These are phyloP conservation scores for Podaxis sp. DNA, from an alignment of 768 basidiomycete genomes.

Conservation along the genomic window DNA sequence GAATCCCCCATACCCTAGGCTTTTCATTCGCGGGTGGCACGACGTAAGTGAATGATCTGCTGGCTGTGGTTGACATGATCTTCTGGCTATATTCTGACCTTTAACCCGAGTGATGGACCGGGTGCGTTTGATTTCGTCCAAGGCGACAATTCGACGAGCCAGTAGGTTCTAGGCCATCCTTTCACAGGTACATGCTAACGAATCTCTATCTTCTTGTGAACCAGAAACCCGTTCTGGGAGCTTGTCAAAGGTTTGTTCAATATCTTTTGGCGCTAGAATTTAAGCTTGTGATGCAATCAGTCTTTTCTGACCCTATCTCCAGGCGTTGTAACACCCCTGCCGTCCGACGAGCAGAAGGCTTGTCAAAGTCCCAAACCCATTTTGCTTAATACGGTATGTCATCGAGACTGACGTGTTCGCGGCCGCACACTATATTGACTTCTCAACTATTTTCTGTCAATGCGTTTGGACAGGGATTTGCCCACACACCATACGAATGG, in stretches of 20 bases:
- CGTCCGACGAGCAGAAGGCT: slow-evolving; percentile 57
- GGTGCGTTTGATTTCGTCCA: slow-evolving; percentile 79
- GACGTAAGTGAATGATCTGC: slow-evolving; percentile 46
- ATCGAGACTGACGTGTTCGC: slow-evolving; percentile 1
- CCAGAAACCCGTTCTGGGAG: slow-evolving; percentile 79
- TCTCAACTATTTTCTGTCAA: slow-evolving; percentile 17
- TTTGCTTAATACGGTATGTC: slow-evolving; percentile 65
- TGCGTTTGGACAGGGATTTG: slow-evolving; percentile 49
- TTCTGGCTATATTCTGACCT: slow-evolving; percentile 5
- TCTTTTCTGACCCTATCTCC: slow-evolving; percentile 12
- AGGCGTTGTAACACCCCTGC: slow-evolving; percentile 67
- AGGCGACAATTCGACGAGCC: slow-evolving; percentile 60
- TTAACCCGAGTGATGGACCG: slow-evolving; percentile 62
- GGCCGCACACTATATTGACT: slow-evolving; percentile 14
- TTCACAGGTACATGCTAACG: background rate
- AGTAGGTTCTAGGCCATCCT: slow-evolving; percentile 37
- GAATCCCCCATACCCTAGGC: slow-evolving; percentile 37
- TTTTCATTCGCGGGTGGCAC: slow-evolving; percentile 80
- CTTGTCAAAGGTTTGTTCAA: slow-evolving; percentile 60
- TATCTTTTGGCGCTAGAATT: background rate
- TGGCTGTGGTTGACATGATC: background rate
- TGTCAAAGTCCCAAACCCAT: slow-evolving; percentile 83
- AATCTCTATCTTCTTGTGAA: slow-evolving; percentile 13
- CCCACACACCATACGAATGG: slow-evolving; percentile 72
- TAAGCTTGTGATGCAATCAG: slow-evolving; percentile 15